These are phyloP conservation scores for Puya raimondii DNA, from an alignment of 176 grass and related monocot species.

Conservation along the genomic window DNA sequence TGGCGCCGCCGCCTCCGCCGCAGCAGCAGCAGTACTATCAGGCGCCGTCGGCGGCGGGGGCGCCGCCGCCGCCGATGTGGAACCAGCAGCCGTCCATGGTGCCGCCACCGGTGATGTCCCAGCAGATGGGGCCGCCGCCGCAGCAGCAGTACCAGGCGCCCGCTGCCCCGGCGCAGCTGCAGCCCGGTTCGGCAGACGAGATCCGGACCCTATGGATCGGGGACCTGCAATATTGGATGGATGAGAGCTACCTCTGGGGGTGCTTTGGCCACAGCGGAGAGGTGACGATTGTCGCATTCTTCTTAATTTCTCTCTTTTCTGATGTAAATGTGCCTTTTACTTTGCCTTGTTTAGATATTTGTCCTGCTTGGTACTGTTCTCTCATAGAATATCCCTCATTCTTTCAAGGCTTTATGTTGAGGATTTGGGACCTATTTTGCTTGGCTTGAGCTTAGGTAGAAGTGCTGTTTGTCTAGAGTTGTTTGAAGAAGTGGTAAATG, in stretches of 20 bases:
- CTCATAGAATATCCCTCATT: too few relatives aligned
- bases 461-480: too few relatives aligned
- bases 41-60: neutral
- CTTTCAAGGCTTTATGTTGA: too few relatives aligned
- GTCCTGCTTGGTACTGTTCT: too few relatives aligned
- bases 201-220: constrained; percentile 58
- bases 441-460: too few relatives aligned
- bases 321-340: neutral
- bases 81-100: constrained; percentile 19
- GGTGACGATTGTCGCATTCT: neutral
- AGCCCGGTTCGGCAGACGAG: constrained; percentile 28
- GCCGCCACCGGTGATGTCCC: constrained; percentile 2
- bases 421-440: too few relatives aligned
- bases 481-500: too few relatives aligned
- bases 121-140: constrained; percentile 2
- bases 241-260: constrained; percentile 46
- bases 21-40: constrained; percentile 4
- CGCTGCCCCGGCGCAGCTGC: neutral
- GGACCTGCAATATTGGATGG: constrained; percentile 75
- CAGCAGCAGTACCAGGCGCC: neutral
- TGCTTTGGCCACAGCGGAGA: constrained; percentile 34
- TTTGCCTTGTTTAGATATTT: too few relatives aligned
- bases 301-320: neutral
- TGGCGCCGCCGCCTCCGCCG: constrained; percentile 8
- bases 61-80: constrained; percentile 18